phyloP scores from a whole-genome alignment of 306 rosid genomes.

The Lotus japonicus region DNA sequence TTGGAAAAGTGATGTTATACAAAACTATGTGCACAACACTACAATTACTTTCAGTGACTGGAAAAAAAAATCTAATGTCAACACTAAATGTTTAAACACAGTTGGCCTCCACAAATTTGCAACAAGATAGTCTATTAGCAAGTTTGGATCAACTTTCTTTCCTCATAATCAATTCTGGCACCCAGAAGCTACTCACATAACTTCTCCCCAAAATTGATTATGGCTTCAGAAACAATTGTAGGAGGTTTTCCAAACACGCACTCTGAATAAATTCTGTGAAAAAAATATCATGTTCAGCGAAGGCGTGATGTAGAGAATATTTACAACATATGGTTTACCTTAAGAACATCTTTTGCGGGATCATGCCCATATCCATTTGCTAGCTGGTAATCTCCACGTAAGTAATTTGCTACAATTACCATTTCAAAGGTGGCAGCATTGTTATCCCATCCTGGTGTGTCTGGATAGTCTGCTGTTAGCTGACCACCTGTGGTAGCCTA shows the following conservation, averaged over 20 bases:
- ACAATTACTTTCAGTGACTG: neutral
- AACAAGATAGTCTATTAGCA: neutral
- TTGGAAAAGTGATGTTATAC: neutral
- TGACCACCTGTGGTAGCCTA: constrained; percentile 62
- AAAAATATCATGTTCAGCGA: neutral
- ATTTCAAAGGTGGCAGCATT: constrained; percentile 80
- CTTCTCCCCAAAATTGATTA: too few relatives aligned
- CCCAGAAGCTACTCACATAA: too few relatives aligned
- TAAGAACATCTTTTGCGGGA: constrained; percentile 51
- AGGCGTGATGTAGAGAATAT: neutral
- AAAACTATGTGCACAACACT: neutral
- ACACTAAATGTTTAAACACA: neutral
- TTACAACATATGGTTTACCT: constrained; percentile 40
- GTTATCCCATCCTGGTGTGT: constrained; percentile 82
- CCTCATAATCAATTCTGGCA: too few relatives aligned
- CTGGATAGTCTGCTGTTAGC: constrained; percentile 67
- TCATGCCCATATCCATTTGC: constrained; percentile 73
- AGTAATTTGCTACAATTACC: constrained; percentile 44
- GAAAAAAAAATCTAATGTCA: neutral
- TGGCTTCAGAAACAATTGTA: too few relatives aligned
- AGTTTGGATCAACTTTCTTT: too few relatives aligned
- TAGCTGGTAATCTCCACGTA: constrained; percentile 94
- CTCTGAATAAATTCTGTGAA: neutral
- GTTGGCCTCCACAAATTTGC: neutral
- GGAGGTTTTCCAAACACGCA: too few relatives aligned